Evolutionary conservation across 768 basidiomycete genomes (phyloP), one percentile per base, ranked within the genome.

Genomic region (Termitomyces sp.): DNA sequence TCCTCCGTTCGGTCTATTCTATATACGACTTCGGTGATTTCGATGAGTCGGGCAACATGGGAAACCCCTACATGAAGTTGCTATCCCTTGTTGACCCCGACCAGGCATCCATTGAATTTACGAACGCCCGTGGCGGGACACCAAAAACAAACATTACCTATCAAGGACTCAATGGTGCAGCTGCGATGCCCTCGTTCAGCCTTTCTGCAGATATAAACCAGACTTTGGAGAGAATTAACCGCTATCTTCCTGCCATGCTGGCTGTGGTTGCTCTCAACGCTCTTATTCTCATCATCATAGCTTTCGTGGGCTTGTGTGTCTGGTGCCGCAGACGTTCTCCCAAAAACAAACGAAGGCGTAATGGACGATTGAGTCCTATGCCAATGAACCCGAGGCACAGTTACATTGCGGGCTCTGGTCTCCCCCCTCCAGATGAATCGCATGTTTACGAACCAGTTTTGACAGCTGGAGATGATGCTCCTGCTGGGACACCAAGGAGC

Each of bases 21-120:
- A 72, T 94, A 56, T 94, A 92, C 68, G 88, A 92, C 70, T 94
- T 88, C 66, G 91, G 91, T 24, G 88, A 93, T 71, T 91, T 83
- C 62, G 81, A 85, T 65, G 68, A 77, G 13, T 73, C 78, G 5
- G 85, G 84, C 38, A 70, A 78, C 16, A 85, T 85, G 84, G 90
- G 88, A 41, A 71, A 85, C 66, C 92, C 92, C 5, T 91, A 88
- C 68, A 80, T 94, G 72, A 86, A 86, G 70, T 71, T 94, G 40
- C 76, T 91, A 60, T 73, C 88, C 14, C 76, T 91, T 53, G 70
- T 88, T 59, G 78, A 91, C 66, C 85, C 91, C 20, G 74, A 84
- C 63, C 66, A 82, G 53, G 91, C 88, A 22, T 90, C 89, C 16
- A 65, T 72, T 47, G 87, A 89, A 55, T 94, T 93, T 72, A 84